Evolutionary conservation across 2,329 filamentous ascomycete genomes (phyloP), one percentile per base, ranked within the genome.

Genomic region (Aspergillus pseudotamarii): DNA sequence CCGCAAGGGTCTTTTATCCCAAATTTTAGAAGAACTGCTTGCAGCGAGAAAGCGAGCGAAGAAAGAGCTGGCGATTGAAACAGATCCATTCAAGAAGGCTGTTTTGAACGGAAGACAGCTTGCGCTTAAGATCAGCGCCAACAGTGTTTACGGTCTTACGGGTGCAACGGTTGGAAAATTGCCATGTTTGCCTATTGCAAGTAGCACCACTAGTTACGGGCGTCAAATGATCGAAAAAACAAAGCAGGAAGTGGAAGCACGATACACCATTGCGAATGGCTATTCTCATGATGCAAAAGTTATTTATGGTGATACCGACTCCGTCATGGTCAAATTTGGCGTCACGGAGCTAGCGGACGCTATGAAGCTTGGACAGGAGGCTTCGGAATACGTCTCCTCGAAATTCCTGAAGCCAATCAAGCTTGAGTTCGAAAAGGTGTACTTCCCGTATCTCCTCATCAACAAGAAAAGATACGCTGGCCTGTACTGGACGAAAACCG

Each of bases 391-490:
- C 70, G 95, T 99, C 46, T 97, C 95, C 5, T 86, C 87, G 53
- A 97, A 97, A 77, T 99, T 99, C 76, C 83, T 94, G 77, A 96
- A 95, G 75, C 95, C 95, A 4, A 99, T 99, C 85, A 99, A 98
- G 81, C 87, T 99, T 36, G 95, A 99, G 78, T 99, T 99, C 79
- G 95, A 99, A 78, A 99, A 99, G 80, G 94, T 99, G 1, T 99
- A 99, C 80, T 99, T 91, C 76, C 95, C 95, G 0, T 99, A 99
- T 76, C 85, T 99, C 38, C 85, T 99, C 58, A 99, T 99, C 88
- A 99, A 99, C 88, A 99, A 99, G 84, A 99, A 99, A 84, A 91
- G 95, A 67, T 99, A 99, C 73, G 95, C 95, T 10, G 95, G 95
- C n/a, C 81, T 99, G 36, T 98, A 93, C 81, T 99, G 94, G 94